A percentile compares a stretch with the other conserved stretches of the same genome.
Conservation (phyloP, 2,329 filamentous ascomycete genomes). For the Colletotrichum chrysophilum region DNA sequence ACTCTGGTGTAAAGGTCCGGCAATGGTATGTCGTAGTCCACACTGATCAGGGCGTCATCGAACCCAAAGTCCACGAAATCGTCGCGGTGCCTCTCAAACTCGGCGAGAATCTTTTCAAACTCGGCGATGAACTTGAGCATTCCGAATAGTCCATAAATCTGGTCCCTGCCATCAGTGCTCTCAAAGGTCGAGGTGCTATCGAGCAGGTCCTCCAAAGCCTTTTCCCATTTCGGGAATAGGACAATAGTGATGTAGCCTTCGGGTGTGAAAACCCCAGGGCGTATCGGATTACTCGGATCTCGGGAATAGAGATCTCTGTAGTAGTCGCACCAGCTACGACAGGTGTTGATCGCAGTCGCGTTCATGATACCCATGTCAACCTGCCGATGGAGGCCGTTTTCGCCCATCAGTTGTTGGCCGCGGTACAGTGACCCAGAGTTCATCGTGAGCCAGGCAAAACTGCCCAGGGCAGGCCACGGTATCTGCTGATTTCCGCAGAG, state of each 20-base stretch:
- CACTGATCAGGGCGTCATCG: background rate
- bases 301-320: background rate
- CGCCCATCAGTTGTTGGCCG: background rate
- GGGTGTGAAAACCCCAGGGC: background rate
- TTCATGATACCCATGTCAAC: background rate
- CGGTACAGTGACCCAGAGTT: background rate
- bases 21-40: background rate
- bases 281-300: background rate
- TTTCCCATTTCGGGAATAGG: background rate
- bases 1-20: background rate
- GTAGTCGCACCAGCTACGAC: background rate
- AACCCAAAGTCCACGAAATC: background rate
- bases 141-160: background rate
- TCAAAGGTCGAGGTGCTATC: background rate
- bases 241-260: background rate
- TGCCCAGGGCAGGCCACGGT: background rate
- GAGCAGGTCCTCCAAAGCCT: background rate
- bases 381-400: background rate
- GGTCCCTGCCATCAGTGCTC: background rate
- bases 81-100: background rate
- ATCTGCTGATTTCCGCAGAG: background rate
- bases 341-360: background rate
- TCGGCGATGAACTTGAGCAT: background rate
- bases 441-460: background rate
- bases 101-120: background rate